Evolutionary conservation across 2,329 filamentous ascomycete genomes (phyloP), one percentile per base, ranked within the genome.

Genomic region (Cladosporium sp.): DNA sequence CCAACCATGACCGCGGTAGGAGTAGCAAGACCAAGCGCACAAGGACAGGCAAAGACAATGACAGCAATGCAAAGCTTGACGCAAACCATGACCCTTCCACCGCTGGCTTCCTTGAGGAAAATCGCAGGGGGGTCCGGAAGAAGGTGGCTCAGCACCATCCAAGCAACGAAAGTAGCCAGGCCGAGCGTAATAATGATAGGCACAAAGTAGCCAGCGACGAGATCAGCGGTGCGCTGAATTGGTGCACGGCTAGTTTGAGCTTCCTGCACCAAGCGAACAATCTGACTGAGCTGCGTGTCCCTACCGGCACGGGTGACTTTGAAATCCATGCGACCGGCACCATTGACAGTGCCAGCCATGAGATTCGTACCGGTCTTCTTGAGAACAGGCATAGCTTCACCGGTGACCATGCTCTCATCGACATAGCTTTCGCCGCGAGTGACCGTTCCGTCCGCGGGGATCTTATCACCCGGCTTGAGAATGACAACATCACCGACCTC

Each of bases 1-100:
- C 93, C 93, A 25, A 98, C 93, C 93, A 98, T 97, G 66, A 98
- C 91, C 2, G 93, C 93, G 0, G 93, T 98, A 2, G 93, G 93
- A 1, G 93, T 97, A 19, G 90, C 91, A 15, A 98, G 78, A 50
- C 93, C 93, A n/a, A 98, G 81, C 1, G 93, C 93, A 65, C 93
- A 98, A 15, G 93, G 93, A 64, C 93, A 98, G 4, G 93, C 93
- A 67, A 98, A 96, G 16, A 97, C 93, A 63, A 98, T 95, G 58
- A 98, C 93, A 0, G 93, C 95, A 60, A 98, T 98, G 70, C 93
- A 97, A 13, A 98, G 83, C 73, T 97, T 94, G 56, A 97, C 76
- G 66, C 93, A 98, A 2, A 97, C 88, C 88, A 98, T 96, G 55
- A 96, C 75, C 66, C 88, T 92, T 50, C 93, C 93, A 54, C 93